Evolutionary conservation across 208 protist species (phyloP).

Genomic region (Crithidia sp.): DNA sequence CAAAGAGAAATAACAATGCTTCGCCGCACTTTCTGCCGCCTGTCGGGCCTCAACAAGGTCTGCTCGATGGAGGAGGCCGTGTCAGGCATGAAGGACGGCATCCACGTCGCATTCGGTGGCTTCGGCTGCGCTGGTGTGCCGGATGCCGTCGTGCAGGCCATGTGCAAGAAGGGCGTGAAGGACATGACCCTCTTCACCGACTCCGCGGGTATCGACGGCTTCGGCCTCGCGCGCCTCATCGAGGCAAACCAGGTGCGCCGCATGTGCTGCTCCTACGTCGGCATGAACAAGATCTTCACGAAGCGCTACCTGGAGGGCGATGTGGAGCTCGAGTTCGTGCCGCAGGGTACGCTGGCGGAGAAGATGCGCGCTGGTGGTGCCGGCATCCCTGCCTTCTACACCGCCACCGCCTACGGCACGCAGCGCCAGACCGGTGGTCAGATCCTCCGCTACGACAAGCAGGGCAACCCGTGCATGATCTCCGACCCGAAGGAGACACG

Average conservation of each 20-base stretch:
- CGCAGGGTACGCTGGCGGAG: constrained; percentile 97
- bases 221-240: constrained; percentile 95
- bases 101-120: constrained; percentile 91
- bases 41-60: constrained; percentile 76
- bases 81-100: constrained; percentile 68
- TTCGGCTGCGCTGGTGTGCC: constrained; percentile 97
- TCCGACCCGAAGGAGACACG: constrained; percentile 86
- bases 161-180: constrained; percentile 87
- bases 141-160: constrained; percentile 90
- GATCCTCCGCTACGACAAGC: constrained; percentile 94
- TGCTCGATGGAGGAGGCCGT: constrained; percentile 74
- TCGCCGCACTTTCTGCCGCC: constrained; percentile 54
- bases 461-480: constrained; percentile 69
- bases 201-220: constrained; percentile 96
- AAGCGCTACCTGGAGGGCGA: constrained; percentile 95
- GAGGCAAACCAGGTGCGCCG: constrained; percentile 88
- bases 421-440: constrained; percentile 89
- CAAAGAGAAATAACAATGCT: constrained; percentile 46
- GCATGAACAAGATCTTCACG: constrained; percentile 96
- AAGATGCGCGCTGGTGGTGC: constrained; percentile 94
- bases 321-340: constrained; percentile 96
- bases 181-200: constrained; percentile 95
- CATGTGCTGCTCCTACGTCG: constrained; percentile 95
- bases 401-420: constrained; percentile 95
- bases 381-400: constrained; percentile 98